Conservation (phyloP, 768 basidiomycete species). For the Pulveroboletus sp. region DNA sequence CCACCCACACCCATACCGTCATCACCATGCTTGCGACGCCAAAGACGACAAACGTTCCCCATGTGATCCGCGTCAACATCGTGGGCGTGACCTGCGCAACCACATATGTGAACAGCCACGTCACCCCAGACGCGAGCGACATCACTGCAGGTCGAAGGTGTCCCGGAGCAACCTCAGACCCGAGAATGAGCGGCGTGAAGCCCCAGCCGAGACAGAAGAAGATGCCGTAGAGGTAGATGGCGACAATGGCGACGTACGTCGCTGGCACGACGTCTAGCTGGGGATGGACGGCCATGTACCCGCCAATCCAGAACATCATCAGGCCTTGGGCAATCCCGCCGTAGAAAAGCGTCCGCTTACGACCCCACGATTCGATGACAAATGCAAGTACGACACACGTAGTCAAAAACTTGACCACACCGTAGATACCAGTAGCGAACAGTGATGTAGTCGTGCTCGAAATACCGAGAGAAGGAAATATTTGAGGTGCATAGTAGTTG, state of each 20-base stretch:
- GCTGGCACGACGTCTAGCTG: constrained; percentile 20
- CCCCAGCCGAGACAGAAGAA: constrained; percentile 35
- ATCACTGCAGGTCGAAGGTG: constrained; percentile 32
- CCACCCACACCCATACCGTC: constrained; percentile 32
- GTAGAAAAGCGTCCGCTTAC: constrained; percentile 34
- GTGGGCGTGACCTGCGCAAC: constrained; percentile 36
- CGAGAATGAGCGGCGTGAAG: constrained; percentile 32
- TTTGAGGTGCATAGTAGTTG: constrained; percentile 37
- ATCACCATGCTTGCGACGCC: constrained; percentile 28
- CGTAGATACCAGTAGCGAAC: constrained; percentile 39
- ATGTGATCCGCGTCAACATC: constrained; percentile 27
- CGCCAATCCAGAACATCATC: constrained; percentile 35
- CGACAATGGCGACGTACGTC: constrained; percentile 32
- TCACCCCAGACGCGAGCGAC: constrained; percentile 27
- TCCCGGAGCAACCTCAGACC: constrained; percentile 33
- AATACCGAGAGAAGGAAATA: constrained; percentile 35
- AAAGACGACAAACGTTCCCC: constrained; percentile 32
- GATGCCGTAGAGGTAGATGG: constrained; percentile 30
- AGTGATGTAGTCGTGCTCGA: constrained; percentile 27
- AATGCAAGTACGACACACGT: constrained; percentile 32
- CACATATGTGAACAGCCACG: constrained; percentile 36
- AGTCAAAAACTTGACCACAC: constrained; percentile 35
- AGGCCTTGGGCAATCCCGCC: constrained; percentile 33
- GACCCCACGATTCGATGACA: constrained; percentile 37
- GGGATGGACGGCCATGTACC: constrained; percentile 28